These are phyloP conservation scores for Anisodus acutangulus DNA, from an alignment of 257 asterid genomes.

Conservation along the genomic window DNA sequence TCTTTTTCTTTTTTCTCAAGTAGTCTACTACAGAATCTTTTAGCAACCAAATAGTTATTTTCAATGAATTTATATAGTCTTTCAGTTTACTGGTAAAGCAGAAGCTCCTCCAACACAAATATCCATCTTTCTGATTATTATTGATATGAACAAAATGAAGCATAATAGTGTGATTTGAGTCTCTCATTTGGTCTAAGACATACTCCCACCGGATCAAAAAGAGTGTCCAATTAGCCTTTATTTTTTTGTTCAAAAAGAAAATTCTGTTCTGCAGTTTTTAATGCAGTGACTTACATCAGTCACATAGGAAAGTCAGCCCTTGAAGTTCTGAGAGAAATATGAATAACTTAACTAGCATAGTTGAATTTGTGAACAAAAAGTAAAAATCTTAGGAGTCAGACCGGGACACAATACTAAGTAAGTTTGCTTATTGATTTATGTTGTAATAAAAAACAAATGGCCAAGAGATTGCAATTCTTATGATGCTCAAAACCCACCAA, in stretches of 20 bases:
- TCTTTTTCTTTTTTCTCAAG: background rate
- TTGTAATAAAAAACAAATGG: background rate
- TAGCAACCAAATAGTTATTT: constrained; percentile 6
- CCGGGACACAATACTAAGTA: background rate
- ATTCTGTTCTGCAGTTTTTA: background rate
- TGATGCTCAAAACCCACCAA: constrained; percentile 22
- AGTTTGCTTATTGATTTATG: background rate
- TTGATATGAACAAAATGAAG: constrained; percentile 15
- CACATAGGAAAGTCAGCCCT: background rate
- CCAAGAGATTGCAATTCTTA: background rate
- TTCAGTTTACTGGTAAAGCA: constrained; percentile 17
- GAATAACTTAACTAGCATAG: background rate
- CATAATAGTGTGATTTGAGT: constrained; percentile 4
- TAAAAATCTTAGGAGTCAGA: background rate
- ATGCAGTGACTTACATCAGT: background rate
- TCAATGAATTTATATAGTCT: background rate
- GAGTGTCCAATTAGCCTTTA: no score
- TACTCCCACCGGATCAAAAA: no score
- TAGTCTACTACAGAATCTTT: background rate
- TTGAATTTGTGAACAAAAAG: constrained; percentile 26
- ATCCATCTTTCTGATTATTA: background rate
- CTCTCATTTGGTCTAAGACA: background rate
- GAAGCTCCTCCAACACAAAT: constrained; percentile 1
- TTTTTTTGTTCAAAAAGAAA: no score
- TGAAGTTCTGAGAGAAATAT: constrained; percentile 1